Base-by-base conservation (phyloP, 306 rosid species). In the Vicia villosa region DNA sequence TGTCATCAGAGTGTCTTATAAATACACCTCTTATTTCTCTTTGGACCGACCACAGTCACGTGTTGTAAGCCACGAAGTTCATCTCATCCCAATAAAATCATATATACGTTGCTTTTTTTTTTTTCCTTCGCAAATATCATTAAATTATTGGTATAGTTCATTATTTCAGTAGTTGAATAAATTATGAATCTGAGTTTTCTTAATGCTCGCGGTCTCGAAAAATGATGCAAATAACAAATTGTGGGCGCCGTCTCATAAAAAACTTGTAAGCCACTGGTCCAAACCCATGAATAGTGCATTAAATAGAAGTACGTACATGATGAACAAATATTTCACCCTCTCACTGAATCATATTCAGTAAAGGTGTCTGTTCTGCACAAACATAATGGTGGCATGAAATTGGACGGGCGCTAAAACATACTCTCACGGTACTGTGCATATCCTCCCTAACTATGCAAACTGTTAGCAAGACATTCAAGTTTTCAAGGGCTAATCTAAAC, bases 371-470 rank as follows among this genome's bases (percentile, higher is more conserved):
- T 7, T 11, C 69, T 45, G 73, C 78, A 58, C 64, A 64, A 64
- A 68, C 66, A 58, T 47, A 76, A 60, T 36, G 79, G 62, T 34
- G 56, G 56, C 71, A 69, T 14, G 80, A 73, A 64, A 51, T 63
- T 30, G 52, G 78, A 70, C 46, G 28, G 24, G 51, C 7, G 59
- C 76, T 66, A 13, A 60, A 78, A 69, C 80, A 80, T 38, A 63
- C 69, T 42, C 73, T 52, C 76, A 62, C 15, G 64, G 32, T 78
- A 65, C 24, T 59, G 63, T 68, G 79, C 77, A 62, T 42, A 72
- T 71, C 55, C 77, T 74, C 74, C 68, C 78, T 81, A 79, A 69
- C 74, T 63, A 61, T 36, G 40, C 65, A 54, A 32, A 60, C 41
- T 50, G 70, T 73, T 63, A 37, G 64, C 73, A 45, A 70, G 58